Evolutionary conservation across 2,329 filamentous ascomycete genomes (phyloP), one percentile per base, ranked within the genome.

Genomic region (Capronia americana): DNA sequence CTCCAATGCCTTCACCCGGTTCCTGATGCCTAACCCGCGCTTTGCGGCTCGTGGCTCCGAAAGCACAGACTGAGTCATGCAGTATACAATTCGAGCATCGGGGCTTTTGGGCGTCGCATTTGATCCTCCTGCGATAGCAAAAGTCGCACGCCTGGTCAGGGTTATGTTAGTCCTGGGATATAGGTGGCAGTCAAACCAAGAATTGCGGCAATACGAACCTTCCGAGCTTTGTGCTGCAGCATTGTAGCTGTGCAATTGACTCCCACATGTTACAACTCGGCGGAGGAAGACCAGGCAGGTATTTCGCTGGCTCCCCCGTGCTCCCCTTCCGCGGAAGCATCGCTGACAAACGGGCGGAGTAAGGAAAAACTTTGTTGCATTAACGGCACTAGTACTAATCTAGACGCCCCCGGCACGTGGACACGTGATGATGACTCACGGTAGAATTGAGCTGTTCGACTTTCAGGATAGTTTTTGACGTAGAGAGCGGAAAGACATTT

Each of bases 81-180:
- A 60, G 72, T 60, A 75, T 70, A 61, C 77, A 79, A 57, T 76
- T 71, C 46, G 74, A 74, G 70, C 77, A 78, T 44, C 73, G 74
- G 65, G 95, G 95, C 78, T 97, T 97, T 82, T 98, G 95, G 65
- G 95, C 95, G 0, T 94, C 98, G 77, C 95, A 99, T 61, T 94
- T 89, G 69, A 48, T 48, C 44, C 11, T 48, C 44, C 44, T 7
- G 6, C 44, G 17, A 23, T 48, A 48, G 44, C 44, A 48, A 48
- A 48, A 48, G 44, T 48, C 44, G 23, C 55, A 57, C 34, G 23
- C 17, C 53, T 28, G 32, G 32, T 34, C 10, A 12, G 10, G 32
- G 4, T 34, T 4, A 34, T 34, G 32, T 34, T 34, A 34, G 32
- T 34, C 32, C 32, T 34, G 11, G 32, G 32, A 4, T 34, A 10